Conservation (phyloP, 1,139 yeast genomes). For the Nakaseomyces sp. region DNA sequence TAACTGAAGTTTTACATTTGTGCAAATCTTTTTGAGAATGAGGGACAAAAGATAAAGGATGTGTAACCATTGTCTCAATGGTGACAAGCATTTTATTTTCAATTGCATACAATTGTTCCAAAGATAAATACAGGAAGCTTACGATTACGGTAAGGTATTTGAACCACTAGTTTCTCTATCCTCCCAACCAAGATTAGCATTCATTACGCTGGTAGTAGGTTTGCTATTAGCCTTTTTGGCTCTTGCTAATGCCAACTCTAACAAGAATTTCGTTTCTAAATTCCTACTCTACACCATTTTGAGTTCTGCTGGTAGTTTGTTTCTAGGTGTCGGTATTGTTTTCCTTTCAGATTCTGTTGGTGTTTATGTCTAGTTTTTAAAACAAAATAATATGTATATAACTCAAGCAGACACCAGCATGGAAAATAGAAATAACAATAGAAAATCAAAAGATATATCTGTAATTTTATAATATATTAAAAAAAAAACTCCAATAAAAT, state of each 20-base stretch:
- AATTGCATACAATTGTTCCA: no score
- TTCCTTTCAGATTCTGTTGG: constrained; percentile 28
- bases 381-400: no score
- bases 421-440: no score
- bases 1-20: not conserved
- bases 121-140: constrained; percentile 16
- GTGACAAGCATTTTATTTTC: not conserved
- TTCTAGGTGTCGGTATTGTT: constrained; percentile 24
- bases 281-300: constrained; percentile 15
- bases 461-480: not conserved
- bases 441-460: not conserved
- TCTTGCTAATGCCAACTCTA: constrained; percentile 15
- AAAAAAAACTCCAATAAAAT: not conserved
- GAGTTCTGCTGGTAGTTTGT: constrained; percentile 21
- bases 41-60: no score
- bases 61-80: no score
- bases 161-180: constrained; percentile 17
- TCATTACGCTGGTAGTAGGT: constrained; percentile 17
- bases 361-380: constrained; percentile 24
- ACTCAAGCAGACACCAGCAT: no score
- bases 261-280: constrained; percentile 14
- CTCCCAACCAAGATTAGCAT: constrained; percentile 23
- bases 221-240: constrained; percentile 18
- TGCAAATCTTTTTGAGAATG: not conserved
- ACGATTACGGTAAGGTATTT: constrained; percentile 13